phyloP scores from a whole-genome alignment of 169 alveolate species.

The Eimeria tenella region DNA sequence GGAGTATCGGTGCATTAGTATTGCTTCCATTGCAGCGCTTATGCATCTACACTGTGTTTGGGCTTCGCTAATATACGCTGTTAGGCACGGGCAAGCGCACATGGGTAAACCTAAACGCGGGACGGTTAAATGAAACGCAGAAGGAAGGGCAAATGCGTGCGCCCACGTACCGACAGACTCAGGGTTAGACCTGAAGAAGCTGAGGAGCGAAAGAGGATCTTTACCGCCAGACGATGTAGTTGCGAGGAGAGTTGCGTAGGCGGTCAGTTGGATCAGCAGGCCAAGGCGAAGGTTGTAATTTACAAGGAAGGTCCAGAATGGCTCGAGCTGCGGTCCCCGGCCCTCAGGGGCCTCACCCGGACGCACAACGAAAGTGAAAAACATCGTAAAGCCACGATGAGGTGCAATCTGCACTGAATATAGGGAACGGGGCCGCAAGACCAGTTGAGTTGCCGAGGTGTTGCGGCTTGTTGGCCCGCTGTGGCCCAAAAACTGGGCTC shows the following conservation, averaged over 20 bases:
- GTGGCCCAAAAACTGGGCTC: not conserved
- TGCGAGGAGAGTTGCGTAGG: slow-evolving; percentile 84
- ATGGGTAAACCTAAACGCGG: no score
- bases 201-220: slow-evolving; percentile 88
- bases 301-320: slow-evolving; percentile 92
- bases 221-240: slow-evolving; percentile 89
- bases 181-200: slow-evolving; percentile 89
- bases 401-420: no score
- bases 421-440: not conserved
- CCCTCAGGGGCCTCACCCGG: slow-evolving; percentile 97
- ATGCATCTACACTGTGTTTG: no score
- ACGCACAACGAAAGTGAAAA: slow-evolving; percentile 94
- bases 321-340: slow-evolving; percentile 95
- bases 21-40: no score
- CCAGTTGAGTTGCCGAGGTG: slow-evolving; percentile 12
- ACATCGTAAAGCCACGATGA: slow-evolving; percentile 81
- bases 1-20: no score
- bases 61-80: no score
- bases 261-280: slow-evolving; percentile 87
- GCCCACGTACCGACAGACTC: slow-evolving; percentile 86
- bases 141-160: no score
- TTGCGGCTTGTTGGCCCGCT: not conserved
- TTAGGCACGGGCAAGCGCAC: no score
- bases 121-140: no score
- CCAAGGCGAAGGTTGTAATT: slow-evolving; percentile 93